phyloP scores from a whole-genome alignment of 1,284 basidiomycete species.

The Irpex lacteus region DNA sequence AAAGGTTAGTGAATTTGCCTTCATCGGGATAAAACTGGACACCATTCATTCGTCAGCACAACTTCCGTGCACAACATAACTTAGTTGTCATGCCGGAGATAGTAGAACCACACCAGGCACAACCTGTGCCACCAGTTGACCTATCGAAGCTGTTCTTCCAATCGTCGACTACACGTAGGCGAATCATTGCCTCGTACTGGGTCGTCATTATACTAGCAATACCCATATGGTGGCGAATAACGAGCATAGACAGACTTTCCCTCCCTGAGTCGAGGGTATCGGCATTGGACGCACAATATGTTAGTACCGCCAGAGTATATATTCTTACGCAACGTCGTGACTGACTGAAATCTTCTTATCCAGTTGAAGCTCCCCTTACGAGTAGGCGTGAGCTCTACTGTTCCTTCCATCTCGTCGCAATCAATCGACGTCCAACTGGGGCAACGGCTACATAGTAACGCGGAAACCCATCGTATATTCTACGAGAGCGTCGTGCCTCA shows the following conservation, averaged over 20 bases:
- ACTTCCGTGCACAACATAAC: no score
- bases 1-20: no score
- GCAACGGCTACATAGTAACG: background rate
- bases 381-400: conserved; percentile 29
- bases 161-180: conserved; percentile 42
- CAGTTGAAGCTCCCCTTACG: conserved; percentile 51
- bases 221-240: conserved; percentile 89
- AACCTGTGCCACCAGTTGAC: conserved; percentile 6
- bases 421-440: background rate
- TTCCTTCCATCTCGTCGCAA: background rate
- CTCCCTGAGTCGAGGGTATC: conserved; percentile 66
- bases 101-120: no score
- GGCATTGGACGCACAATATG: conserved; percentile 43
- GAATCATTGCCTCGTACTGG: conserved; percentile 75
- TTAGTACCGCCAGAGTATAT: conserved; percentile 9
- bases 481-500: background rate
- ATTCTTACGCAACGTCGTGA: background rate
- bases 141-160: conserved; percentile 51
- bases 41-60: no score
- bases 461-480: background rate
- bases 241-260: conserved; percentile 78
- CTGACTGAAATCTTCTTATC: conserved; percentile 13
- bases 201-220: conserved; percentile 66
- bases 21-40: no score
- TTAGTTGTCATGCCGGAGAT: no score